A percentile compares a stretch with the other conserved stretches of the same genome.
Evolutionary conservation across 2,329 filamentous ascomycete species (phyloP).

Genomic region (Coniochaeta ligniaria): DNA sequence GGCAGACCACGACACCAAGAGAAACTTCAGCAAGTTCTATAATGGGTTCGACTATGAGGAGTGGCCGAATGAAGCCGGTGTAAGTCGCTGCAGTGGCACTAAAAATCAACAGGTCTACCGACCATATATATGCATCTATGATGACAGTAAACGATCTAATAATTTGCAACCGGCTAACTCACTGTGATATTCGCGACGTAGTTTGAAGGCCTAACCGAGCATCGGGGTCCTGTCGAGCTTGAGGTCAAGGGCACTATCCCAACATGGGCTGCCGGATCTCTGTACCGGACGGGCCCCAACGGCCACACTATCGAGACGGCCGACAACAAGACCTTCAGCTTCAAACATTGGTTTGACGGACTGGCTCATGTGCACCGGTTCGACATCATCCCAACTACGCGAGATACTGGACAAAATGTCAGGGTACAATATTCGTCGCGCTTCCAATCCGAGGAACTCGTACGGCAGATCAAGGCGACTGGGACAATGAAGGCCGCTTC

Average conservation of each 20-base stretch:
- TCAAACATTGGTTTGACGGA: conserved; percentile 74
- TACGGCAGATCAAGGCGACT: conserved; percentile 51
- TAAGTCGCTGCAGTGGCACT: conserved; percentile 16
- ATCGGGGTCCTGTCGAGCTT: conserved; percentile 55
- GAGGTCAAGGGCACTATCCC: conserved; percentile 58
- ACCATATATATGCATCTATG: neutral
- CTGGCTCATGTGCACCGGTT: conserved; percentile 67
- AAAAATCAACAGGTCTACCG: neutral
- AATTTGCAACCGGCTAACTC: conserved; percentile 4
- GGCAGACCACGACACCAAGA: too few relatives aligned
- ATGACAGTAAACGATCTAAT: neutral
- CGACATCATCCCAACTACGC: conserved; percentile 45
- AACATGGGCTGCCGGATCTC: conserved; percentile 56
- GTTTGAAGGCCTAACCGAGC: conserved; percentile 65
- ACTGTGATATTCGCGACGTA: conserved; percentile 19
- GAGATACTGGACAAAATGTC: conserved; percentile 14
- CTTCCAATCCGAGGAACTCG: conserved; percentile 55
- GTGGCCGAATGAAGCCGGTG: conserved; percentile 42
- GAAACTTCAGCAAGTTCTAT: neutral
- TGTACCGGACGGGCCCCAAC: conserved; percentile 67
- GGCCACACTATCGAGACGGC: conserved; percentile 50
- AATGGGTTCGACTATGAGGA: conserved; percentile 8
- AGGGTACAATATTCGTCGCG: conserved; percentile 64
- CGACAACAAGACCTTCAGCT: conserved; percentile 46
- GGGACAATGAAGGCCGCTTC: conserved; percentile 50